These are phyloP conservation scores for Actinomortierella wolfii DNA, from an alignment of 371 early-diverging fungal species.

Conservation along the genomic window DNA sequence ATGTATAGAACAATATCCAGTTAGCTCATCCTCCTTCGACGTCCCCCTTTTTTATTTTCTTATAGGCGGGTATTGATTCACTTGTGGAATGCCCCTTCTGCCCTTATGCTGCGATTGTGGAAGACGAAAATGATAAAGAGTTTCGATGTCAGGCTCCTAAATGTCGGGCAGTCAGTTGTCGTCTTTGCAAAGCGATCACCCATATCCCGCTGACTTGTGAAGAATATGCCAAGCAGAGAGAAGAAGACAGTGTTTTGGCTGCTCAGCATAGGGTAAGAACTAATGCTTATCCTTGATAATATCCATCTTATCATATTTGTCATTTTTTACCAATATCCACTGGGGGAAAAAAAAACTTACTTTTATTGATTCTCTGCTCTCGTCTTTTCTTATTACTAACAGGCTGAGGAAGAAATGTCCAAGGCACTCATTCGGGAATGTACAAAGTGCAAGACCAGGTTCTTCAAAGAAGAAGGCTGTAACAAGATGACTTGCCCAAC, in stretches of 20 bases:
- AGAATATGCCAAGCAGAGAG: conserved; percentile 48
- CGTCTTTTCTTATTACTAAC: too few species aligned
- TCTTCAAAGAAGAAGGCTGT: conserved; percentile 50
- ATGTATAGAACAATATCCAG: too few species aligned
- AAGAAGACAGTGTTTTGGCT: conserved; percentile 33
- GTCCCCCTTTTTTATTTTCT: too few species aligned
- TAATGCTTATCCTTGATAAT: too few species aligned
- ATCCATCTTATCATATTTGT: too few species aligned
- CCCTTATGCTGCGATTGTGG: conserved; percentile 50
- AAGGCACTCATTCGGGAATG: conserved; percentile 57
- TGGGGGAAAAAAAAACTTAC: too few species aligned
- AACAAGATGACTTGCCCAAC: conserved; percentile 56
- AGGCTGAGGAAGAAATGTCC: conserved; percentile 56
- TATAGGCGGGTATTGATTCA: conserved; percentile 48
- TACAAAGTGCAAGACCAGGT: conserved; percentile 49
- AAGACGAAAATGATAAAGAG: conserved; percentile 46
- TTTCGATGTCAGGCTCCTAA: conserved; percentile 49
- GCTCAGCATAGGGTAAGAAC: conserved; percentile 48
- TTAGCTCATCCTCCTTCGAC: too few species aligned
- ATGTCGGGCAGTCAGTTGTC: conserved; percentile 51
- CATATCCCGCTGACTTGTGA: conserved; percentile 55
- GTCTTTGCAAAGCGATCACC: conserved; percentile 46
- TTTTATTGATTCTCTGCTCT: too few species aligned
- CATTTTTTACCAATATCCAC: too few species aligned
- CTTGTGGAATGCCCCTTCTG: conserved; percentile 58